Evolutionary conservation across 345 rosid species (phyloP), one percentile per base, ranked within the genome.

Genomic region (Bruguiera sexangula): DNA sequence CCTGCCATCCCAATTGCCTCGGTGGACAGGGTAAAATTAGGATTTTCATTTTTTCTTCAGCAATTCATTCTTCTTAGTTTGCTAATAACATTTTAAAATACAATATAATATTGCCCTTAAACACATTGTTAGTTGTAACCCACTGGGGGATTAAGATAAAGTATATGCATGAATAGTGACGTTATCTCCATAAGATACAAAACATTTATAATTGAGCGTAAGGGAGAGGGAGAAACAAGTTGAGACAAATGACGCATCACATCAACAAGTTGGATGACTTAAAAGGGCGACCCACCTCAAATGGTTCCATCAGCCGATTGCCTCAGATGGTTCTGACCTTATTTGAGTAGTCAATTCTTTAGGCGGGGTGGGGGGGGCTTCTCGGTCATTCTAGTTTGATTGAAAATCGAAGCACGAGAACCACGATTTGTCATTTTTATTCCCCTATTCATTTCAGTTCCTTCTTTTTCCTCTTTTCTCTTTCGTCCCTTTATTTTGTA

Each of bases 71-170:
- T 52, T 56, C 68, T 29, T 30, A 65, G 32, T 60, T 46, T 15
- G 19, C 16, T n/a, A 1, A n/a, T 24, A 9, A 15, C 29, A 27
- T 22, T 22, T 59, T 60, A 46, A 6, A 21, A 8, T 46, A 20
- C 27, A 6, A 3, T 39, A 20, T 62, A 22, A 48, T 21, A 34
- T 22, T 60, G 24, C 18, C 27, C 19, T 53, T 22, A 57, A 36
- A 60, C 9, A 24, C 32, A 29, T 50, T 59, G 65, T 67, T 78
- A 64, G 82, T 73, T 82, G 82, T 73, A 78, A 78, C 68, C 78
- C 85, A 82, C 78, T 75, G 34, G 48, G 11, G 24, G 30, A 56
- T 59, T 59, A 56, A 39, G 43, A 5, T 16, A 56, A 27, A 56
- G 11, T 22, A 16, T 59, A 2, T 51, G n/a, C 52, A 43, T 52